A percentile compares a stretch with the other conserved stretches of the same genome.
Evolutionary conservation across 1,139 yeast genomes (phyloP).

Genomic region (Yamadazyma triangularis): DNA sequence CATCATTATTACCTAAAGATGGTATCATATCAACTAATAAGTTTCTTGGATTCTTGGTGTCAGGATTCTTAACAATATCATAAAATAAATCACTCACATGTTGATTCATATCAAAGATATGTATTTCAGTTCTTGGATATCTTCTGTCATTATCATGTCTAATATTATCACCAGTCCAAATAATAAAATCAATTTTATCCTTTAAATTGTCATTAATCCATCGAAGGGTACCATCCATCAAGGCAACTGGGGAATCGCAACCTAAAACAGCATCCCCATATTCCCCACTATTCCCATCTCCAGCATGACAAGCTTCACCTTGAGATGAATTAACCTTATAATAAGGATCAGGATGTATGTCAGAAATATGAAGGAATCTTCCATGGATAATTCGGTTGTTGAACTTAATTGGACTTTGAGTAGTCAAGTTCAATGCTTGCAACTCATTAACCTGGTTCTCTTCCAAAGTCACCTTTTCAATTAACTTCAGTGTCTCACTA

Average conservation of each 20-base stretch:
- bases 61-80: constrained; percentile 42
- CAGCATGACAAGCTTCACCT: constrained; percentile 56
- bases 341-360: constrained; percentile 79
- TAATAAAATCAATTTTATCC: constrained; percentile 76
- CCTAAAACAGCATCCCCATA: constrained; percentile 75
- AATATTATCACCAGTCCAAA: constrained; percentile 90
- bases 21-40: constrained; percentile 56
- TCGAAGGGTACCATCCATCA: constrained; percentile 58
- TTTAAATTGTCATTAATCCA: constrained; percentile 63
- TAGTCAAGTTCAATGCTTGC: constrained; percentile 20
- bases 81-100: constrained; percentile 51
- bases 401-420: constrained; percentile 26
- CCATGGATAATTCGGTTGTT: constrained; percentile 49
- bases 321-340: constrained; percentile 51
- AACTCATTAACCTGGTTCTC: constrained; percentile 4
- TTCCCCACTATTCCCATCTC: constrained; percentile 50
- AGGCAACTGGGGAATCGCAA: constrained; percentile 61
- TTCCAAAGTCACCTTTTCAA: neutral
- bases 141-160: constrained; percentile 79
- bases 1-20: constrained; percentile 80
- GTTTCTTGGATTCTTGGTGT: constrained; percentile 40
- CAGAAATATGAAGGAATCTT: constrained; percentile 78
- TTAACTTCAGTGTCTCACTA: too few relatives aligned
- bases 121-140: constrained; percentile 65
- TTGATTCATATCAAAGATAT: constrained; percentile 67